Evolutionary conservation across 176 grass and related monocot genomes (phyloP).

Genomic region (Lolium rigidum): DNA sequence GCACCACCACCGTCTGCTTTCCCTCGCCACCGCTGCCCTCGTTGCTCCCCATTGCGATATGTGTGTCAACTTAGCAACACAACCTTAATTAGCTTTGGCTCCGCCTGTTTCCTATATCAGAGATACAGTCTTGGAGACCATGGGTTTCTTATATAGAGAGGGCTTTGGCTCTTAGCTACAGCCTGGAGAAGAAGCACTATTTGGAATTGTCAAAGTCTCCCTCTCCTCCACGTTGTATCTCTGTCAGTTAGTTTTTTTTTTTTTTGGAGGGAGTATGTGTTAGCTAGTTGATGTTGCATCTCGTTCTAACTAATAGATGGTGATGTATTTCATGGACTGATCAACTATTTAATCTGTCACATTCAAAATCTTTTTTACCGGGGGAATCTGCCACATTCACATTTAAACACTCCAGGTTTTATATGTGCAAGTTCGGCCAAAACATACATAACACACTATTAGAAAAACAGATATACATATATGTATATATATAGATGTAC

Average conservation of each 20-base stretch:
- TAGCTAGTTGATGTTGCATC: neutral
- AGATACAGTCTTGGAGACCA: neutral
- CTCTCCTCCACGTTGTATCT: neutral
- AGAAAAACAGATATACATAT: no score
- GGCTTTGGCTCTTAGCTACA: neutral
- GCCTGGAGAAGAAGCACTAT: neutral
- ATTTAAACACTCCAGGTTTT: neutral
- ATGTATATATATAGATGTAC: no score
- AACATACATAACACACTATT: neutral
- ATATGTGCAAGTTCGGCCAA: neutral
- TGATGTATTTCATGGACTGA: neutral
- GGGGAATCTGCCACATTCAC: no score
- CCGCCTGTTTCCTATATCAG: neutral
- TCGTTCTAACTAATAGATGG: neutral
- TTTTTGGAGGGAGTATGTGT: neutral
- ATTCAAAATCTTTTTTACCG: neutral
- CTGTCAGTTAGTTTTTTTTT: neutral
- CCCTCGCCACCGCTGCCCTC: neutral
- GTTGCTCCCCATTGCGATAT: slow-evolving; percentile 16
- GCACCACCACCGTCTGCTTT: slow-evolving; percentile 47
- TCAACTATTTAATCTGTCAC: neutral
- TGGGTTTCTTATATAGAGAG: slow-evolving; percentile 9
- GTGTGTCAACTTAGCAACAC: neutral
- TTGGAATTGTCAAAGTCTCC: slow-evolving; percentile 7
- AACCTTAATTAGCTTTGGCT: neutral